A percentile compares a stretch with the other conserved stretches of the same genome.
Conservation (phyloP, 305 asterid species). For the Fraxinus velutina region DNA sequence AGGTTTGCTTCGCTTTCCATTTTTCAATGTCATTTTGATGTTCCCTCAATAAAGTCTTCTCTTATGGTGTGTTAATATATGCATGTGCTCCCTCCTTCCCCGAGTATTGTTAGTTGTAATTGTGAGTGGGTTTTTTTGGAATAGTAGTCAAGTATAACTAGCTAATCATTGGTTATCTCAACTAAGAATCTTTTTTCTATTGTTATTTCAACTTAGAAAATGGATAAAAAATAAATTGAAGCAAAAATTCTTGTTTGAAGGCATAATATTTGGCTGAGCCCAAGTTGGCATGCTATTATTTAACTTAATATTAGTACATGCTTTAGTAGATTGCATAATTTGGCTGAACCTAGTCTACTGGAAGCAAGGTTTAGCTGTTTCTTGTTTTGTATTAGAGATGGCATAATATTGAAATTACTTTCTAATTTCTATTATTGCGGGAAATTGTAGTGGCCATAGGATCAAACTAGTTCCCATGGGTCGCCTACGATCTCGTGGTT, state of each 20-base stretch:
- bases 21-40: conserved; percentile 11
- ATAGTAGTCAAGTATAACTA: not conserved
- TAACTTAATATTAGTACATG: not conserved
- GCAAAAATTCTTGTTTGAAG: not conserved
- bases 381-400: not conserved
- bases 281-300: not conserved
- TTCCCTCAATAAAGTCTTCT: not conserved
- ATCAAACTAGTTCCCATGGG: not conserved
- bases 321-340: not conserved
- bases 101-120: not conserved
- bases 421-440: not conserved
- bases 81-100: not conserved
- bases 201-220: not conserved
- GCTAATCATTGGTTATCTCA: not conserved
- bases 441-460: not conserved
- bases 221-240: not conserved
- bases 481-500: not conserved
- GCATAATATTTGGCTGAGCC: not conserved
- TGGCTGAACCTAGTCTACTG: not conserved
- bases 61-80: not conserved
- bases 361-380: not conserved
- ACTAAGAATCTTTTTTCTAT: not conserved
- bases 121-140: not conserved
- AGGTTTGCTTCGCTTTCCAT: conserved; percentile 39
- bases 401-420: not conserved